Percentiles rank a stretch among this genome's conserved stretches.
These are phyloP conservation scores for Colletotrichum sp. DNA, from an alignment of 2,329 filamentous ascomycete species.

Conservation along the genomic window DNA sequence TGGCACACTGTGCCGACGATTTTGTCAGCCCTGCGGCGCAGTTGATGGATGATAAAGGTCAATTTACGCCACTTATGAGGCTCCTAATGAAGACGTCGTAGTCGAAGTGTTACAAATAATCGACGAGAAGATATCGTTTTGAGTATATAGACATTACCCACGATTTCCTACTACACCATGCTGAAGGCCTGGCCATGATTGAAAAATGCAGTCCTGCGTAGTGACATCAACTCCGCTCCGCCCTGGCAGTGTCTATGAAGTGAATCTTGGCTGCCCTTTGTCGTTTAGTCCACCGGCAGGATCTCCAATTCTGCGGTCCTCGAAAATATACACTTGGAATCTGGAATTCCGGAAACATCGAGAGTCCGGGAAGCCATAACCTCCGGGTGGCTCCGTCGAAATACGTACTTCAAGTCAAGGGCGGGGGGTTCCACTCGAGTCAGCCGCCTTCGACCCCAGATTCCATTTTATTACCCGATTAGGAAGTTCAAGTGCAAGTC, in stretches of 20 bases:
- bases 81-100: slow-evolving; percentile 1
- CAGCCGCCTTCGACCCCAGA: not conserved
- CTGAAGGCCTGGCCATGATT: not conserved
- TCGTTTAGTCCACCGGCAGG: not conserved
- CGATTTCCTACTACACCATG: not conserved
- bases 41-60: slow-evolving; percentile 47
- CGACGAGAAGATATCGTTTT: not conserved
- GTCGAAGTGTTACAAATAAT: not conserved
- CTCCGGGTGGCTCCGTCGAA: not conserved
- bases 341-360: not conserved
- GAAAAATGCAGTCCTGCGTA: not conserved
- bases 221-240: not conserved
- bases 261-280: slow-evolving; percentile 3
- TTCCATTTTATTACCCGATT: not conserved
- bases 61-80: slow-evolving; percentile 36
- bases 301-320: not conserved
- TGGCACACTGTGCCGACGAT: slow-evolving; percentile 42
- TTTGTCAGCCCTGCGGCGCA: slow-evolving; percentile 52
- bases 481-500: not conserved
- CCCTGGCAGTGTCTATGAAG: not conserved
- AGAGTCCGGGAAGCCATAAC: not conserved
- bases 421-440: not conserved
- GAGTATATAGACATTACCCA: not conserved
- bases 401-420: not conserved
- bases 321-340: not conserved